These are phyloP conservation scores for Vitis hybrid DNA, from an alignment of 177 flowering plant species.

Conservation along the genomic window DNA sequence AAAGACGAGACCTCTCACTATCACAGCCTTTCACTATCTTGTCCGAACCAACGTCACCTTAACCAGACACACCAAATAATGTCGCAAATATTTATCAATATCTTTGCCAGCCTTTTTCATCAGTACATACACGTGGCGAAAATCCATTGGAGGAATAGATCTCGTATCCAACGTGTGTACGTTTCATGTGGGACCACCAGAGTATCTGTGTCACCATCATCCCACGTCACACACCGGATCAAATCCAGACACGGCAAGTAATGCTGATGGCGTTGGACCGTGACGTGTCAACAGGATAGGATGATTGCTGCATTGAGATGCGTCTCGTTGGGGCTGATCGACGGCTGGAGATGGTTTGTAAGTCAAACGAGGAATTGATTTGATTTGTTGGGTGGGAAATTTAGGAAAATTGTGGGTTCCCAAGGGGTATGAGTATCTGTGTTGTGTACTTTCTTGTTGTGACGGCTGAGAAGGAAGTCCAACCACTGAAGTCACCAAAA, in stretches of 20 bases:
- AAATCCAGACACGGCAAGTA: constrained; percentile 20
- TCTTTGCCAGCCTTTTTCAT: constrained; percentile 10
- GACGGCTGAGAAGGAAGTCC: not conserved
- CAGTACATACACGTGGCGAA: not conserved
- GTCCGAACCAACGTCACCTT: constrained; percentile 28
- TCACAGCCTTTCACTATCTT: constrained; percentile 15
- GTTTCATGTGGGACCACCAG: constrained; percentile 22
- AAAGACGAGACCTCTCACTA: constrained; percentile 17
- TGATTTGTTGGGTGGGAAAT: constrained; percentile 10
- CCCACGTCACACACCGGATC: constrained; percentile 13
- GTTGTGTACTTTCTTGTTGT: not conserved
- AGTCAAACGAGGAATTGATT: not conserved
- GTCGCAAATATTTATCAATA: constrained; percentile 11
- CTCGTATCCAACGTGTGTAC: constrained; percentile 15
- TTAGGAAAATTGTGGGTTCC: constrained; percentile 7
- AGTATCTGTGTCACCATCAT: constrained; percentile 22
- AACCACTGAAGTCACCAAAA: too few species aligned
- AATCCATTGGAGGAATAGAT: constrained; percentile 7
- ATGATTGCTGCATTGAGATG: constrained; percentile 7
- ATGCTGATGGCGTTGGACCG: not conserved
- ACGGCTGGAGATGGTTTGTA: not conserved
- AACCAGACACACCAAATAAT: constrained; percentile 18
- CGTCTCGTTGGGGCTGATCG: not conserved
- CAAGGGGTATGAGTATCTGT: constrained; percentile 3
- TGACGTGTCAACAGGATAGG: constrained; percentile 23